phyloP scores from a whole-genome alignment of 208 protist genomes.

The Acanthamoeba triangularis region DNA sequence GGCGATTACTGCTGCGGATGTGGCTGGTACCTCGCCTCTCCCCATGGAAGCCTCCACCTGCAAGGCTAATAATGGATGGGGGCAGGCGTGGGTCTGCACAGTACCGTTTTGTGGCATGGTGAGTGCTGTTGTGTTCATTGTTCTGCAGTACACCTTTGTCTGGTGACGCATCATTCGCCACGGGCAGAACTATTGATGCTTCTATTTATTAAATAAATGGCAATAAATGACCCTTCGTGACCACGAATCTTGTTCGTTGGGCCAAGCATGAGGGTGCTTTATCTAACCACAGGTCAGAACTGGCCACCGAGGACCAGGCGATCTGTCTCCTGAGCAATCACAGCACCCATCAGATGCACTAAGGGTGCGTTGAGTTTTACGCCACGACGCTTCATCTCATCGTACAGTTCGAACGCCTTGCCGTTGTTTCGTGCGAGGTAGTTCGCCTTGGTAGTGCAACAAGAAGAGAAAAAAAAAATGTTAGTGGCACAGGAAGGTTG shows the following conservation, averaged over 20 bases:
- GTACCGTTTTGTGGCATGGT: conserved; percentile 26
- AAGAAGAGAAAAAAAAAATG: neutral
- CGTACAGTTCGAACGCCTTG: neutral
- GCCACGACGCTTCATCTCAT: conserved; percentile 2
- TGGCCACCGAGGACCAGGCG: neutral
- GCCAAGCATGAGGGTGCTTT: no score
- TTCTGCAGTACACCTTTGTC: conserved; percentile 3
- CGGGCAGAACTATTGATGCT: no score
- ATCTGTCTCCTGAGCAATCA: neutral
- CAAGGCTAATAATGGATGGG: neutral
- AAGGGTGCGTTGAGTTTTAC: neutral
- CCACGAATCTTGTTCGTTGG: no score
- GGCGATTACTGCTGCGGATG: conserved; percentile 23
- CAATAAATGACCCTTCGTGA: no score
- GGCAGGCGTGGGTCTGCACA: conserved; percentile 37
- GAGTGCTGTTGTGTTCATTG: conserved; percentile 27
- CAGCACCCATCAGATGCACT: neutral
- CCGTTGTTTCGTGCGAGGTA: neutral
- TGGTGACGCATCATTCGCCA: no score
- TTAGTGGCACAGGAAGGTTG: neutral
- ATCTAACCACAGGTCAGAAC: no score
- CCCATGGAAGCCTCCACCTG: neutral
- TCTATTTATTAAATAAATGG: no score
- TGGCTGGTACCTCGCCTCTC: neutral
- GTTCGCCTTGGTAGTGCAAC: neutral